Evolutionary conservation across 768 basidiomycete species (phyloP).

Genomic region (Tephrocybe sp.): DNA sequence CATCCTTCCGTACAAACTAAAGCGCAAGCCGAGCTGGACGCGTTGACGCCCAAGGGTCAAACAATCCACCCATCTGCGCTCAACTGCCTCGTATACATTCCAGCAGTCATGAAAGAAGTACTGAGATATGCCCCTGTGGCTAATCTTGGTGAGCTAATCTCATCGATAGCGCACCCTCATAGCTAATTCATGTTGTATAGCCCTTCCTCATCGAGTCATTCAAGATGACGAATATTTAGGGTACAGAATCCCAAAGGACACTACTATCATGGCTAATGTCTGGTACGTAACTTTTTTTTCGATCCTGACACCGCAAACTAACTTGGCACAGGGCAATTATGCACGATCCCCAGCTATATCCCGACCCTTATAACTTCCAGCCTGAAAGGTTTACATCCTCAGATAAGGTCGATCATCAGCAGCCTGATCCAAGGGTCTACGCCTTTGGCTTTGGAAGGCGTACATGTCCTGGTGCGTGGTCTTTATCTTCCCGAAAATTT

Average conservation of each 20-base stretch:
- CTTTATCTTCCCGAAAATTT: too few relatives aligned
- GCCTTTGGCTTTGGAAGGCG: conserved; percentile 34
- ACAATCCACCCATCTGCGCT: conserved; percentile 33
- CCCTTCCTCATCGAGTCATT: conserved; percentile 39
- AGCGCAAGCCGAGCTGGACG: conserved; percentile 43
- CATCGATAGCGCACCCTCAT: neutral
- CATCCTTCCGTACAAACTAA: conserved; percentile 40
- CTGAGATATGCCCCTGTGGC: conserved; percentile 40
- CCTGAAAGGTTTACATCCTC: conserved; percentile 36
- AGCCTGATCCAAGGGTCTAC: conserved; percentile 32
- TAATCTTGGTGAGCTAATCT: conserved; percentile 33
- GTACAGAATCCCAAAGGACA: conserved; percentile 43
- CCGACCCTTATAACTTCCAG: conserved; percentile 38
- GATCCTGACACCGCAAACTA: neutral
- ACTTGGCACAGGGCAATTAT: conserved; percentile 37
- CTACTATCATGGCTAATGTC: conserved; percentile 46
- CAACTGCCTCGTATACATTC: conserved; percentile 28
- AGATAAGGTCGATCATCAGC: conserved; percentile 1
- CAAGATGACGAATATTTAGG: conserved; percentile 47
- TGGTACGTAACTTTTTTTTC: conserved; percentile 29
- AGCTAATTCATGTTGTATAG: conserved; percentile 19
- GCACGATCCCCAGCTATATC: conserved; percentile 40
- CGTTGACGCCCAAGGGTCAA: conserved; percentile 27
- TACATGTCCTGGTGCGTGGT: conserved; percentile 29
- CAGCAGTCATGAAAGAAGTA: conserved; percentile 39